Base-by-base conservation (phyloP, 495 filamentous ascomycete species). In the Paragyromitra xinjiangensis region DNA sequence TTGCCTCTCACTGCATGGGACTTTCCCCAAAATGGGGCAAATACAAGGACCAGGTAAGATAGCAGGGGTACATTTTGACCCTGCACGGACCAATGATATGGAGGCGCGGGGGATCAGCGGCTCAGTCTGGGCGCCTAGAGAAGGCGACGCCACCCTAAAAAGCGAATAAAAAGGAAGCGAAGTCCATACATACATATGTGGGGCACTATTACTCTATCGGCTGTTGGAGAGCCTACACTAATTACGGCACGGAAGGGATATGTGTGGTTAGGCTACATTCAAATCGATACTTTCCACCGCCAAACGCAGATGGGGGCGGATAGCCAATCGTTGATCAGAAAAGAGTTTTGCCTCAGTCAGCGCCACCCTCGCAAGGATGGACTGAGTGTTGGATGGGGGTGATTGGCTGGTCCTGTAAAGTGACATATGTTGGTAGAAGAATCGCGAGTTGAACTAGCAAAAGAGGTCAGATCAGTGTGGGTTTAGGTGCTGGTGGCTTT, bases 191-290 rank as follows among this genome's bases (percentile, higher is more conserved):
- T 34, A 64, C 40, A 75, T 72, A 61, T 67, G 63, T 67, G 71
- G 61, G 59, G 51, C 45, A 53, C 64, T 74, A 74, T 63, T 63
- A 63, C 67, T 64, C 34, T 76, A 42, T 40, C 63, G 26, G 64
- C 56, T 73, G 63, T 66, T 73, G 71, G 51, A 42, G 22, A 42
- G 19, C 14, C 50, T 22, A 42, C 16, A 59, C 74, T 77, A 77
- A 77, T 77, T 77, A 77, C 74, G 69, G 73, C 71, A 70, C 67
- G 42, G 67, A 55, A 51, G 45, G 64, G 45, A 66, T 24, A 19
- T 66, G 64, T 51, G 45, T 51, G 64, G 64, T 67, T 67, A 67
- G 64, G 11, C 64, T 16, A 37, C 34, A n/a, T 14, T 56, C 37
- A 66, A 65, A 44, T 58, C 48, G 19, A 42, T 53, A 7, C 56